These are phyloP conservation scores for Elongisporangium anandrum DNA, from an alignment of 352 stramenopile genomes.

Conservation along the genomic window DNA sequence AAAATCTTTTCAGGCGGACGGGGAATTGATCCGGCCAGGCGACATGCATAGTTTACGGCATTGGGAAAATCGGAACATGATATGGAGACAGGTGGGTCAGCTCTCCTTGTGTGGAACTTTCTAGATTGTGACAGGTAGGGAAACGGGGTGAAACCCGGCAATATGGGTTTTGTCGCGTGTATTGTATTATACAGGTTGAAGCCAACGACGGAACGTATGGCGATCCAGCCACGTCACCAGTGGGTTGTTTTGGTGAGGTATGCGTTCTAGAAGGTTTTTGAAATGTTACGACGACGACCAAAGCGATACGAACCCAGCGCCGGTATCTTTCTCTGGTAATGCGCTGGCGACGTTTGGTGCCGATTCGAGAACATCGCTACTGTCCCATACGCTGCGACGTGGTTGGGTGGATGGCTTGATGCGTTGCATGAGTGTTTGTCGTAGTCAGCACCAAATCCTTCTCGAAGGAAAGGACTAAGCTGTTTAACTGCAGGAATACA, in stretches of 20 bases:
- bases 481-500: neutral
- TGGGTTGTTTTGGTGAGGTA: neutral
- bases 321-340: neutral
- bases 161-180: neutral
- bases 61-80: fast-evolving
- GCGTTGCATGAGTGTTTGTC: no score
- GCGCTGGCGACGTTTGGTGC: neutral
- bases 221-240: neutral
- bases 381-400: neutral
- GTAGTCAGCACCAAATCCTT: no score
- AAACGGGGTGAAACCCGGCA: neutral
- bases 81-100: slow-evolving; percentile 10
- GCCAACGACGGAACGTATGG: neutral
- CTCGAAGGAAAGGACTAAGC: no score
- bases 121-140: slow-evolving; percentile 44
- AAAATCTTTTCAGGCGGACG: slow-evolving; percentile 22
- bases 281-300: neutral
- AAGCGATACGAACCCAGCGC: neutral
- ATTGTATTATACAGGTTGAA: neutral
- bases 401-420: no score
- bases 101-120: slow-evolving; percentile 45
- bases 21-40: slow-evolving; percentile 15
- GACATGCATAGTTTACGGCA: slow-evolving; percentile 7
- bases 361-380: neutral
- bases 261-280: neutral